Evolutionary conservation across 164 flowering plant genomes (phyloP), one percentile per base, ranked within the genome.

Genomic region (Chimonanthus praecox): DNA sequence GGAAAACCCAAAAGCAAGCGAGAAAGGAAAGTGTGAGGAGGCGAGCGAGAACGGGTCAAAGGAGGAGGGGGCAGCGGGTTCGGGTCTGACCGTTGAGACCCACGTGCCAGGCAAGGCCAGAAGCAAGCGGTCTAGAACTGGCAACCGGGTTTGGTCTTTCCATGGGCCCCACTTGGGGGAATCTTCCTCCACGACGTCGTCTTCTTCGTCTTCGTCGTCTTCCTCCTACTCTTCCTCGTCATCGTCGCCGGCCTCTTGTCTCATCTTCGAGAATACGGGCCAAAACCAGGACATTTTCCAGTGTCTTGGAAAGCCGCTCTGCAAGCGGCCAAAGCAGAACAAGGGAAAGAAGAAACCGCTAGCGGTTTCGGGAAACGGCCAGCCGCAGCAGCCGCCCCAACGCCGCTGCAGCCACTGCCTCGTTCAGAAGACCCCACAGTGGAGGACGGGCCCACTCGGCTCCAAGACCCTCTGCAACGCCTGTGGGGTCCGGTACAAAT

Each of bases 401-500:
- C 75, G 91, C 4, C 77, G 88, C 78, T 93, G 98, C 72, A 91
- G 85, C 58, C 98, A 93, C 49, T 93, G 98, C 69, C 88, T 80
- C 44, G 91, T 88, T 13, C 90, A 89, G 74, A 90, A 89, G 77
- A 93, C 98, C 8, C 98, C 98, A 0, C 98, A 93, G 75, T 93
- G 98, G 98, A 81, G 98, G 77, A 79, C 92, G 81, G 98, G 98
- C 58, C 98, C 98, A 9, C 70, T 80, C 6, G 98, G 98, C 4
- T 80, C 98, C 7, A 93, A 93, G 73, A 91, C 98, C 3, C 84
- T 93, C 1, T 93, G 98, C 73, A 93, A 93, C 72, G 98, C 98
- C 11, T 93, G 98, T 70, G 98, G 98, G 46, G 98, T 93, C 54
- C 88, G 98, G 51, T 93, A 21, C 80, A 93, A 93, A 72, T 93